Base-by-base conservation (phyloP, 2,329 filamentous ascomycete species). In the Lasiodiplodia theobromae region DNA sequence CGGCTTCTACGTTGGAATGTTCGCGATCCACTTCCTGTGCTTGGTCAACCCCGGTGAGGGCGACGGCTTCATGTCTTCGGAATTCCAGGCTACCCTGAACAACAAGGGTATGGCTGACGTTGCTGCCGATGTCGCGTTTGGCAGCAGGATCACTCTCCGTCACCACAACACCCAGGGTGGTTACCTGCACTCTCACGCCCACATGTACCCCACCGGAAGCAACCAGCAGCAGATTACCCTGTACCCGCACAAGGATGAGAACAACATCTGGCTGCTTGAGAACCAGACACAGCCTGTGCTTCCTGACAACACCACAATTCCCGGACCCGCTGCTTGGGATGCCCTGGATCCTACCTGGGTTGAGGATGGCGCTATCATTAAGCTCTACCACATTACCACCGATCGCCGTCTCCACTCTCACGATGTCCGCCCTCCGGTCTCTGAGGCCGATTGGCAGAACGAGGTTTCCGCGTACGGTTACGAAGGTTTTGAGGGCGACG, bases 41-140 rank as follows among this genome's bases (percentile, higher is more conserved):
- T 87, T 99, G 52, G 88, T 91, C 70, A 99, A 99, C 82, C 96
- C 96, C 34, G 96, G 96, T 70, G 96, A 99, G 65, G 96, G 96
- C 67, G 96, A 99, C 80, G 96, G 96, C 67, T 99, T 99, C 85
- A 99, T 99, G 96, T 97, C 94, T 77, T 97, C 95, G 67, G 96
- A 99, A 78, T 99, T 99, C 85, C 96, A 99, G 83, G 92, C 96
- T 38, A 98, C 96, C 2, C 86, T 99, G 73, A 99, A 98, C 83
- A 94, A 90, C 76, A 99, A 98, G 85, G 90, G 88, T 66, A 99
- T 99, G 96, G 91, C 93, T 78, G 94, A 97, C 80, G 94, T 97
- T 5, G 91, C 96, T 2, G 96, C 92, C 37, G 94, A 99, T 81
- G 91, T 99, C 69, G 90, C 92, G 34, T 91, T 96, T 75, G 96